A percentile compares a stretch with the other conserved stretches of the same genome.
phyloP scores from a whole-genome alignment of 2,329 filamentous ascomycete genomes.

The Scytalidium lignicola region DNA sequence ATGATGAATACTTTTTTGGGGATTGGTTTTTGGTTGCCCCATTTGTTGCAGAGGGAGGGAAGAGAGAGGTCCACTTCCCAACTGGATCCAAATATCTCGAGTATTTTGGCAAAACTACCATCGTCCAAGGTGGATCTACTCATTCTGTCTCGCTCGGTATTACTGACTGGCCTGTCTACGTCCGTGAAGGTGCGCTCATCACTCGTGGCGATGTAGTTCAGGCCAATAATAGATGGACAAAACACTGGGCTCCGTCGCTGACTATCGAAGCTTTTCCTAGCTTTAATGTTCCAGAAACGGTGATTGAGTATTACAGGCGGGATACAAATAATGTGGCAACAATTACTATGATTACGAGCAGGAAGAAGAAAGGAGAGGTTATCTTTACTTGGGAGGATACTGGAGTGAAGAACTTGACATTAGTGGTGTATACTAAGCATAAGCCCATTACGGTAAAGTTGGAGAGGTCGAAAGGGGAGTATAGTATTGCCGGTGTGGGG shows the following conservation, averaged over 20 bases:
- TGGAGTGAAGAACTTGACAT: conserved; percentile 1
- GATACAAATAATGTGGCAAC: conserved; percentile 1
- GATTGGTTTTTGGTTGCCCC: conserved; percentile 29
- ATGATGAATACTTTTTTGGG: conserved; percentile 30
- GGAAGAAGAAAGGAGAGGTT: background rate
- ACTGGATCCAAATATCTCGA: conserved; percentile 24
- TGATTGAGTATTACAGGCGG: conserved; percentile 17
- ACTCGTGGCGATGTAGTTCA: conserved; percentile 28
- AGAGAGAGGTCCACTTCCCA: conserved; percentile 29
- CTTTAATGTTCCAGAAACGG: conserved; percentile 19
- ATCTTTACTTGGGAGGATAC: conserved; percentile 4
- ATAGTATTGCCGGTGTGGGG: conserved; percentile 1
- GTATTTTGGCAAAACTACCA: conserved; percentile 26
- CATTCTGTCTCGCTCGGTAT: conserved; percentile 12
- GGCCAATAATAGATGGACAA: conserved; percentile 30
- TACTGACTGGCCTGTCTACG: conserved; percentile 27
- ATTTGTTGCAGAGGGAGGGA: conserved; percentile 23
- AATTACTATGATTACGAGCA: conserved; percentile 1
- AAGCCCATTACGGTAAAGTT: background rate
- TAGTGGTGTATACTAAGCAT: conserved; percentile 5
- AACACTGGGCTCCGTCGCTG: conserved; percentile 25
- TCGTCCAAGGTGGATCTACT: conserved; percentile 21
- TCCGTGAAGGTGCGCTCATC: conserved; percentile 29
- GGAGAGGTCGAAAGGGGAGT: background rate
- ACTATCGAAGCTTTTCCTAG: conserved; percentile 28